Conservation (phyloP, 2,329 filamentous ascomycete genomes). For the Cytospora mali region DNA sequence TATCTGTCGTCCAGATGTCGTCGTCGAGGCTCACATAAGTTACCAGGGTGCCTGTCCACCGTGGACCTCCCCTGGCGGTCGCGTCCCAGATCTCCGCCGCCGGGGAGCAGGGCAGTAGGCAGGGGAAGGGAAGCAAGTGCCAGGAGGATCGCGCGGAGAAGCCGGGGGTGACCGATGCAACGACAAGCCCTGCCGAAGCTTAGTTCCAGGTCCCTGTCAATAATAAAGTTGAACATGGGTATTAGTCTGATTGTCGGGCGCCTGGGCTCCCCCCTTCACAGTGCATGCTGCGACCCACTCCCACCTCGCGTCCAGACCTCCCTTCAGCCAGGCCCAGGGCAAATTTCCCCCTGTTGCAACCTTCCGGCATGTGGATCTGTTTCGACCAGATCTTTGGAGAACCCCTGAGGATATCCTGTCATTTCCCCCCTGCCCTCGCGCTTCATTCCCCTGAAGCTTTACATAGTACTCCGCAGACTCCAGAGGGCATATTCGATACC, state of each 20-base stretch:
- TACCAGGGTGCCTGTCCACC: conserved; percentile 13
- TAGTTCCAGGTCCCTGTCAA: conserved; percentile 11
- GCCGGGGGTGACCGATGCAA: conserved; percentile 26
- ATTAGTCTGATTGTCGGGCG: conserved; percentile 13
- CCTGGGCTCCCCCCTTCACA: conserved; percentile 20
- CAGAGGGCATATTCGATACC: background rate
- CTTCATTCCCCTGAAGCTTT: conserved; percentile 24
- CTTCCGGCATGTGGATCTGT: conserved; percentile 24
- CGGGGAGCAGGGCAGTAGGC: background rate
- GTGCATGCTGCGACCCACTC: conserved; percentile 13
- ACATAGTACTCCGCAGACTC: conserved; percentile 14
- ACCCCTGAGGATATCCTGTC: conserved; percentile 29
- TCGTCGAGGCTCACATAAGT: conserved; percentile 16
- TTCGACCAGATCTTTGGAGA: conserved; percentile 28
- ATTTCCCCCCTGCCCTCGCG: conserved; percentile 24
- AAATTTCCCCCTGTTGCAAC: conserved; percentile 28
- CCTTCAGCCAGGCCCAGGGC: conserved; percentile 11
- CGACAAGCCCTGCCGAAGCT: conserved; percentile 3
- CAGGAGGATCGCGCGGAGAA: conserved; percentile 21
- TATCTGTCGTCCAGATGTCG: conserved; percentile 20
- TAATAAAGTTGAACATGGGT: conserved; percentile 28
- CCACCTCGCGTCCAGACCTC: conserved; percentile 3
- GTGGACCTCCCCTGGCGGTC: conserved; percentile 10
- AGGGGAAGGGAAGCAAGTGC: background rate
- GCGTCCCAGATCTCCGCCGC: conserved; percentile 24